Evolutionary conservation across 1,139 yeast species (phyloP).

Genomic region (Geotrichum aggregatum): DNA sequence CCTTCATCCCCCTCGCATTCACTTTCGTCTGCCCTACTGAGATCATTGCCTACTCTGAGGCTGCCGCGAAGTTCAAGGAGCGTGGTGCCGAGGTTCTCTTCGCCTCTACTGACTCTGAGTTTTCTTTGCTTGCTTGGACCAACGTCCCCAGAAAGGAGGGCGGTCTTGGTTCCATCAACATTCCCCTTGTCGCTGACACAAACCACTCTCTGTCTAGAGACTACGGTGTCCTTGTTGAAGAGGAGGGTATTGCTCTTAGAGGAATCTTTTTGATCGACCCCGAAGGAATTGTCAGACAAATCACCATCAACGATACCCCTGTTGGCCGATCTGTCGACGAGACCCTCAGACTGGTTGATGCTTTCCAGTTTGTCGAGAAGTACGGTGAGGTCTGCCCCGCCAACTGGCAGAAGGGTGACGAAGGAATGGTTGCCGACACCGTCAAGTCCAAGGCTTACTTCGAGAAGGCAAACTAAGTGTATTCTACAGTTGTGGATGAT

Average conservation of each 20-base stretch:
- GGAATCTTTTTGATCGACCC: conserved; percentile 98
- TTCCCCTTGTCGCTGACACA: conserved; percentile 93
- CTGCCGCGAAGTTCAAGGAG: conserved; percentile 80
- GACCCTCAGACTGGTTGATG: conserved; percentile 94
- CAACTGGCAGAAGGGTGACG: conserved; percentile 97
- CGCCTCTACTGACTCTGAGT: conserved; percentile 97
- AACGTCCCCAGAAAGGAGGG: conserved; percentile 94
- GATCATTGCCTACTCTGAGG: conserved; percentile 96
- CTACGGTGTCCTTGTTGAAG: conserved; percentile 95
- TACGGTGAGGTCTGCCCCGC: conserved; percentile 99
- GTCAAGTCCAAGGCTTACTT: conserved; percentile 80
- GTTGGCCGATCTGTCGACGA: conserved; percentile 98
- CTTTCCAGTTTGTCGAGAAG: conserved; percentile 98
- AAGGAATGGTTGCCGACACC: conserved; percentile 88
- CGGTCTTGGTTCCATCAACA: conserved; percentile 92
- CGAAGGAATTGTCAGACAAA: conserved; percentile 87
- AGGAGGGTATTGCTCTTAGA: conserved; percentile 94
- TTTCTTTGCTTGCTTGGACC: conserved; percentile 96
- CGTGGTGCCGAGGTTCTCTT: conserved; percentile 86
- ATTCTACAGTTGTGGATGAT: not conserved
- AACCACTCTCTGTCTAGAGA: conserved; percentile 91
- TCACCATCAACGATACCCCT: conserved; percentile 95
- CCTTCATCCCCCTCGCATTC: conserved; percentile 97
- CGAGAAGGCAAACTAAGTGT: conserved; percentile 47
- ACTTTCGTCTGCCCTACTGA: conserved; percentile 99